These are phyloP conservation scores for Trichaptum fuscoviolaceum DNA, from an alignment of 768 basidiomycete species.

Conservation along the genomic window DNA sequence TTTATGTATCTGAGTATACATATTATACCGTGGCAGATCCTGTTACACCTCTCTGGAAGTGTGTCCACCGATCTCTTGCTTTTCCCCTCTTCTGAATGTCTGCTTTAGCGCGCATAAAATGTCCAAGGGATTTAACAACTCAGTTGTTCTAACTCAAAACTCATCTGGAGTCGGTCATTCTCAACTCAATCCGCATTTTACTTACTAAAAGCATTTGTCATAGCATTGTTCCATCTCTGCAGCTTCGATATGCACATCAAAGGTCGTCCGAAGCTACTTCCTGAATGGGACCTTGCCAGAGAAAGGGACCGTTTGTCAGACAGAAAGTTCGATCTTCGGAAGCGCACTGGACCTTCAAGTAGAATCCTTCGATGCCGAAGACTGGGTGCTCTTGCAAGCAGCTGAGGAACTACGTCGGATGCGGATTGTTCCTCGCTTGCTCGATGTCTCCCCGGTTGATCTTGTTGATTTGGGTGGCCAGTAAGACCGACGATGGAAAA, in stretches of 20 bases:
- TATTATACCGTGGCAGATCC: constrained; percentile 10
- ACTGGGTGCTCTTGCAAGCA: too few species aligned
- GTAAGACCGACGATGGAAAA: too few species aligned
- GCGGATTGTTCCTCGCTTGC: too few species aligned
- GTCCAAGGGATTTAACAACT: constrained; percentile 13
- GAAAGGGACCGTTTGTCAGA: constrained; percentile 20
- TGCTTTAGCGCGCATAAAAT: constrained; percentile 4
- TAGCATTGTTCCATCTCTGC: constrained; percentile 18
- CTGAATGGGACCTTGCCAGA: constrained; percentile 18
- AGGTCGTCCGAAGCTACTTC: constrained; percentile 21
- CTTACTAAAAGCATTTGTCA: not conserved
- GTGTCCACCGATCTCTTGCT: not conserved
- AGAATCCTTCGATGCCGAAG: too few species aligned
- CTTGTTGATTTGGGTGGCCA: too few species aligned
- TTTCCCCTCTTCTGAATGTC: not conserved
- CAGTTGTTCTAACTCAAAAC: constrained; percentile 17
- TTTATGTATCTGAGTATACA: too few species aligned
- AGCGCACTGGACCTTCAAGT: too few species aligned
- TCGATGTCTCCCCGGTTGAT: too few species aligned
- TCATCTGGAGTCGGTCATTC: constrained; percentile 11
- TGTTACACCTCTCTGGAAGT: constrained; percentile 12
- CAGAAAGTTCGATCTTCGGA: constrained; percentile 13
- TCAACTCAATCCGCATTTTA: not conserved
- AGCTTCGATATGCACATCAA: constrained; percentile 17
- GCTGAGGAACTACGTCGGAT: too few species aligned